Percentiles rank a stretch among this genome's conserved stretches.
phyloP scores from a whole-genome alignment of 2,329 filamentous ascomycete species.

The Aureobasidium sp. region DNA sequence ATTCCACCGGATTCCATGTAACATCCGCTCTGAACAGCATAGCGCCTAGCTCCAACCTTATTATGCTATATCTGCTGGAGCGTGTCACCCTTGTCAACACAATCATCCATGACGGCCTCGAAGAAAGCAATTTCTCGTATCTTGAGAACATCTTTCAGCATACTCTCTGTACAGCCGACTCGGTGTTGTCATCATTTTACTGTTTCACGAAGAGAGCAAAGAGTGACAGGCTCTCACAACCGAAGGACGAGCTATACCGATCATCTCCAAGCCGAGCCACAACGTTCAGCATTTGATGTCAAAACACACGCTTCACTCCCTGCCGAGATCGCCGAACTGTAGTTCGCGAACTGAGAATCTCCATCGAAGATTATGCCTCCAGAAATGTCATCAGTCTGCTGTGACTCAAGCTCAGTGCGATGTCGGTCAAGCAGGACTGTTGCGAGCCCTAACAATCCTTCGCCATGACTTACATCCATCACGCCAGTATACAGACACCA shows the following conservation, averaged over 20 bases:
- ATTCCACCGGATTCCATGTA: no score
- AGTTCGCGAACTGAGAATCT: background rate
- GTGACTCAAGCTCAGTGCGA: conserved; percentile 1
- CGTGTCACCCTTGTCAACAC: background rate
- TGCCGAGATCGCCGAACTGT: background rate
- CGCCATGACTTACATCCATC: background rate
- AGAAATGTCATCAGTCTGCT: background rate
- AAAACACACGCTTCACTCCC: background rate
- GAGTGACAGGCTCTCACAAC: background rate
- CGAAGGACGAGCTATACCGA: background rate
- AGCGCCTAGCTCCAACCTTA: background rate
- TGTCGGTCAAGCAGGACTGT: background rate
- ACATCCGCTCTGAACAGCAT: no score
- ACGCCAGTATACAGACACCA: background rate
- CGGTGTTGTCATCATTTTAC: no score
- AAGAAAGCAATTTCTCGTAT: no score
- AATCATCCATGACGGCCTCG: background rate
- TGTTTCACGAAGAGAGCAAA: background rate
- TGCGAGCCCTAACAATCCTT: background rate
- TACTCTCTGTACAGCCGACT: no score
- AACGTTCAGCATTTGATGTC: background rate
- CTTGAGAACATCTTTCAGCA: no score
- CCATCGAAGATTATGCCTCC: background rate
- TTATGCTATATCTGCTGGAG: background rate
- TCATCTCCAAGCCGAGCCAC: background rate